Conservation (phyloP, 495 filamentous ascomycete genomes). For the Talaromyces thailandensis region DNA sequence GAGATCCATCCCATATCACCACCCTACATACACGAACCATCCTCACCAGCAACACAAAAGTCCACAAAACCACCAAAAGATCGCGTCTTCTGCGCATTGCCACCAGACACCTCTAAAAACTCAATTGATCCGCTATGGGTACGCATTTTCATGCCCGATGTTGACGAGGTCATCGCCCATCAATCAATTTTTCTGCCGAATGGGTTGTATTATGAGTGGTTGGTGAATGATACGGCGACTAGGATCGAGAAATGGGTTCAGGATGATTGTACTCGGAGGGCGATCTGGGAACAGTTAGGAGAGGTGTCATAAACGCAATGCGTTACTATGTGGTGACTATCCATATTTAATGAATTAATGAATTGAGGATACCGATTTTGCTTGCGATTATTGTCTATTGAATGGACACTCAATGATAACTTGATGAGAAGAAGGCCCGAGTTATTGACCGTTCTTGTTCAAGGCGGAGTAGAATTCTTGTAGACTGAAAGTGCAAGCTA, state of each 20-base stretch:
- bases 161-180: constrained; percentile 81
- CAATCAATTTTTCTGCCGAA: constrained; percentile 68
- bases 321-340: neutral
- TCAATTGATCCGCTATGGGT: constrained; percentile 59
- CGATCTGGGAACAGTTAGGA: constrained; percentile 8
- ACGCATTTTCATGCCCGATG: constrained; percentile 65
- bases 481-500: too few relatives aligned
- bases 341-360: too few relatives aligned
- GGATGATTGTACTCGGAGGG: constrained; percentile 27
- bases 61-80: constrained; percentile 38
- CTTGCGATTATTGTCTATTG: too few relatives aligned
- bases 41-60: neutral
- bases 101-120: constrained; percentile 17
- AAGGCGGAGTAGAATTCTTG: too few relatives aligned
- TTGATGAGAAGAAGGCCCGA: too few relatives aligned
- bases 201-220: constrained; percentile 55
- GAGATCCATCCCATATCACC: neutral
- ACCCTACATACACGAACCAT: neutral
- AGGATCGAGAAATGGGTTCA: constrained; percentile 67
- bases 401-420: too few relatives aligned
- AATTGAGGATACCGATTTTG: too few relatives aligned
- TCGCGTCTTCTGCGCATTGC: constrained; percentile 72
- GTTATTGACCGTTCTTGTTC: too few relatives aligned
- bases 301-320: neutral
- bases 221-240: constrained; percentile 66